Evolutionary conservation across 1,284 basidiomycete species (phyloP).

Genomic region (Rhodotorula glutinis): DNA sequence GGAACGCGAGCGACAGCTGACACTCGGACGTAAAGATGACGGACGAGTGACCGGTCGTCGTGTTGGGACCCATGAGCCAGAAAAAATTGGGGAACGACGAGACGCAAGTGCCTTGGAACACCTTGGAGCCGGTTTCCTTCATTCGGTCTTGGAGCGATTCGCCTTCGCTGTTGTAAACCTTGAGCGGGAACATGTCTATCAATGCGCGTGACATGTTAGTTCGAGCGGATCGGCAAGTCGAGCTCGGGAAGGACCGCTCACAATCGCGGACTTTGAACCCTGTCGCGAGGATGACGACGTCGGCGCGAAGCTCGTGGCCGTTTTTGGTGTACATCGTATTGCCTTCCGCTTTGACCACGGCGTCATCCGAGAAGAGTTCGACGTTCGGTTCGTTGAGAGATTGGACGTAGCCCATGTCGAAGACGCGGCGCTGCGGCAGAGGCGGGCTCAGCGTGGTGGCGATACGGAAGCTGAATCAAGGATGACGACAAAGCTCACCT

Average conservation of each 20-base stretch:
- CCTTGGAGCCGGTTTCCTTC: constrained; percentile 19
- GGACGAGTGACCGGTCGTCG: constrained; percentile 37
- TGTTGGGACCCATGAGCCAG: constrained; percentile 39
- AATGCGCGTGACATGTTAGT: neutral
- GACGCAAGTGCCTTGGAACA: constrained; percentile 29
- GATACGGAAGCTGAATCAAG: neutral
- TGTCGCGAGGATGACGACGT: constrained; percentile 33
- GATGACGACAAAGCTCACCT: neutral
- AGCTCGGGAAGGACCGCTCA: neutral
- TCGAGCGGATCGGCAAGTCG: neutral
- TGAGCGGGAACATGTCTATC: constrained; percentile 36
- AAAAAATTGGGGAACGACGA: constrained; percentile 35
- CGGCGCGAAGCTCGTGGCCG: constrained; percentile 27
- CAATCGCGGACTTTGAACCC: constrained; percentile 38
- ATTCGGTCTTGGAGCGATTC: constrained; percentile 25
- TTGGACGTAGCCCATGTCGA: constrained; percentile 32
- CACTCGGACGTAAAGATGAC: constrained; percentile 39
- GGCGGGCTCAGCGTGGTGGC: neutral
- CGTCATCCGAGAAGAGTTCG: constrained; percentile 33
- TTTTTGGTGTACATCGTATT: constrained; percentile 23
- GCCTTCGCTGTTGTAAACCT: constrained; percentile 30
- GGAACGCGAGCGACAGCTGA: constrained; percentile 34
- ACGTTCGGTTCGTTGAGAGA: constrained; percentile 25
- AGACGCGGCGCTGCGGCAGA: constrained; percentile 27
- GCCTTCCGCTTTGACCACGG: constrained; percentile 20